phyloP scores from a whole-genome alignment of 768 basidiomycete species.

The Hortiboletus campestris region DNA sequence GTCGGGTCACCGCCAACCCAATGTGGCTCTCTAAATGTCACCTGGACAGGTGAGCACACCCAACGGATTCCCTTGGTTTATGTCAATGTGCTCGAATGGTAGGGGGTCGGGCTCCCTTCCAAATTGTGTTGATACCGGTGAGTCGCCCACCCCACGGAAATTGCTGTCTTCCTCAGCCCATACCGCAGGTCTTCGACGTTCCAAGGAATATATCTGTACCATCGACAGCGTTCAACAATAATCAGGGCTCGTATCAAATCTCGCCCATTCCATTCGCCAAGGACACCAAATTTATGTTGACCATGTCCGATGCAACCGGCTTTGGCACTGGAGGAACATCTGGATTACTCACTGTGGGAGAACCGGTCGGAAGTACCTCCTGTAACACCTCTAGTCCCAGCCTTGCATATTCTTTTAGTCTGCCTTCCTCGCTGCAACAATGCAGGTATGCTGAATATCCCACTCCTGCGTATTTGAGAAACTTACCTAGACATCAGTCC shows the following conservation, averaged over 20 bases:
- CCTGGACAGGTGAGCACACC: conserved; percentile 59
- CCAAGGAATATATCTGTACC: conserved; percentile 58
- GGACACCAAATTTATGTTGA: conserved; percentile 45
- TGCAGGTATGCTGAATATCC: conserved; percentile 47
- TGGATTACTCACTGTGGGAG: conserved; percentile 45
- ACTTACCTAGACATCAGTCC: conserved; percentile 34
- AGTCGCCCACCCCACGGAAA: conserved; percentile 16
- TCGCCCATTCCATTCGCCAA: conserved; percentile 42
- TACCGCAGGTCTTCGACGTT: conserved; percentile 44
- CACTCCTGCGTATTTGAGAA: background rate
- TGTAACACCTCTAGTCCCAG: conserved; percentile 52
- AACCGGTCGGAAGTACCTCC: conserved; percentile 36
- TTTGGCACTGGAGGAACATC: conserved; percentile 66
- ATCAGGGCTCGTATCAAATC: conserved; percentile 50
- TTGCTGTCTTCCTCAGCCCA: conserved; percentile 2
- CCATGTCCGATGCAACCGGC: conserved; percentile 72
- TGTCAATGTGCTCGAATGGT: conserved; percentile 1
- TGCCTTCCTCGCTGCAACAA: conserved; percentile 55
- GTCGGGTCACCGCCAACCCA: conserved; percentile 48
- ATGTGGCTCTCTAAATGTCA: conserved; percentile 60
- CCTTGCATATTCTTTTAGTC: conserved; percentile 45
- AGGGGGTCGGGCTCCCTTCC: conserved; percentile 61
- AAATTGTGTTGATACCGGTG: conserved; percentile 51
- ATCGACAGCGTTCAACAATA: conserved; percentile 49
- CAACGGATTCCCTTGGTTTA: background rate